These are phyloP conservation scores for Venturia aucupariae DNA, from an alignment of 2,329 filamentous ascomycete species.

Conservation along the genomic window DNA sequence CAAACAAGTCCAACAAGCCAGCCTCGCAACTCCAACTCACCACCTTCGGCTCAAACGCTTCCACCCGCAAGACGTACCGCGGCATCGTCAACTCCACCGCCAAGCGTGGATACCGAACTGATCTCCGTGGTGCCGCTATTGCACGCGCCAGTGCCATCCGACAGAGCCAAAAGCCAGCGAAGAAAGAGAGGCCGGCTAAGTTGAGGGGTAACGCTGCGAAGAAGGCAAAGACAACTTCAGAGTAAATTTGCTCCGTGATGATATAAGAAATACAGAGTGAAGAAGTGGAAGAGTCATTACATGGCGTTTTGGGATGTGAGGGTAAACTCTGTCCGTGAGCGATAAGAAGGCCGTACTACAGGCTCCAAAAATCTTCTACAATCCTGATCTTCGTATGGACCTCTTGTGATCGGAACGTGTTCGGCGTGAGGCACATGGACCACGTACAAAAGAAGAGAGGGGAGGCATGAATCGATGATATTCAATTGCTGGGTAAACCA, in stretches of 20 bases:
- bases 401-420: neutral
- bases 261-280: neutral
- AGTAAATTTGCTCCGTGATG: neutral
- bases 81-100: conserved; percentile 72
- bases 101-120: conserved; percentile 69
- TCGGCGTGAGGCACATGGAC: neutral
- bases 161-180: conserved; percentile 67
- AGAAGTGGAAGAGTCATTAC: conserved; percentile 6
- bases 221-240: conserved; percentile 42
- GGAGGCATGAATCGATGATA: no score
- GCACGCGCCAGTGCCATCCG: conserved; percentile 80
- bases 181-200: conserved; percentile 66
- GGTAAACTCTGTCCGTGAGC: neutral
- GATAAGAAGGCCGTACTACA: conserved; percentile 3
- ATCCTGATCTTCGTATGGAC: neutral
- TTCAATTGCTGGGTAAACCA: no score
- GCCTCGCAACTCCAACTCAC: conserved; percentile 54
- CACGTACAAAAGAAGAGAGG: no score
- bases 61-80: conserved; percentile 81
- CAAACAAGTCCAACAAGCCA: conserved; percentile 62
- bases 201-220: conserved; percentile 69
- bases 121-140: conserved; percentile 55
- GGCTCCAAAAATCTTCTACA: neutral
- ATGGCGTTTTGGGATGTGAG: conserved; percentile 8
- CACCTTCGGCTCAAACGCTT: conserved; percentile 62